Conservation (phyloP, 495 filamentous ascomycete species). For the Tuber umbilicatum region DNA sequence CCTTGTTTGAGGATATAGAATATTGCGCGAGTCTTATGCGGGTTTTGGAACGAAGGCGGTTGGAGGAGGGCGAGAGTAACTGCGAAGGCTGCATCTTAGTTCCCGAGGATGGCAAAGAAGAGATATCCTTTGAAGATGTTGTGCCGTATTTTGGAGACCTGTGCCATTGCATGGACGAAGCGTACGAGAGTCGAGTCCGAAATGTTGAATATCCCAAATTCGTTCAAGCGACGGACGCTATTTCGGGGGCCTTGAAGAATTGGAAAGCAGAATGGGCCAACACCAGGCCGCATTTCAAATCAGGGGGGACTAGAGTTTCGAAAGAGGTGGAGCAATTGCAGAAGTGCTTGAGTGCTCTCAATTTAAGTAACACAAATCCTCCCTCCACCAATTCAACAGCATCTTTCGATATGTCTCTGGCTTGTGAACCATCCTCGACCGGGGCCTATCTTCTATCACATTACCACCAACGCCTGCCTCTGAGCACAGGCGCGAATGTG, state of each 20-base stretch:
- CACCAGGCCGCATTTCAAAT: conserved; percentile 4
- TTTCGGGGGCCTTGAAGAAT: conserved; percentile 30
- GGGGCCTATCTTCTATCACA: conserved; percentile 41
- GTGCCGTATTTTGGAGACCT: conserved; percentile 43
- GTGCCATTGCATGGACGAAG: conserved; percentile 43
- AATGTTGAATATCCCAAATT: conserved; percentile 41
- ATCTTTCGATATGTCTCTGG: conserved; percentile 41
- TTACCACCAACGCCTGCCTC: conserved; percentile 41
- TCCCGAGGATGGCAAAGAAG: conserved; percentile 32
- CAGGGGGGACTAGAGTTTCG: neutral
- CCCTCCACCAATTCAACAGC: conserved; percentile 35
- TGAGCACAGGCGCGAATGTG: conserved; percentile 41
- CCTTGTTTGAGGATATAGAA: conserved; percentile 34
- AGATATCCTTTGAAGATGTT: conserved; percentile 29
- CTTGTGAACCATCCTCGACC: conserved; percentile 40
- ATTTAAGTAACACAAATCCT: conserved; percentile 37
- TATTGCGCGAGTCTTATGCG: conserved; percentile 37
- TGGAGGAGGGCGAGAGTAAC: conserved; percentile 31
- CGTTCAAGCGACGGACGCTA: conserved; percentile 30
- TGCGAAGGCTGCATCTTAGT: conserved; percentile 38
- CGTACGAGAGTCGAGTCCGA: conserved; percentile 36
- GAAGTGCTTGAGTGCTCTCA: conserved; percentile 35
- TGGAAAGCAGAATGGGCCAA: conserved; percentile 35
- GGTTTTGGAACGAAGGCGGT: conserved; percentile 38
- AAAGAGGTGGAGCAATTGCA: conserved; percentile 39